Base-by-base conservation (phyloP, 805 yeast genomes). In the Candida berthetii region DNA sequence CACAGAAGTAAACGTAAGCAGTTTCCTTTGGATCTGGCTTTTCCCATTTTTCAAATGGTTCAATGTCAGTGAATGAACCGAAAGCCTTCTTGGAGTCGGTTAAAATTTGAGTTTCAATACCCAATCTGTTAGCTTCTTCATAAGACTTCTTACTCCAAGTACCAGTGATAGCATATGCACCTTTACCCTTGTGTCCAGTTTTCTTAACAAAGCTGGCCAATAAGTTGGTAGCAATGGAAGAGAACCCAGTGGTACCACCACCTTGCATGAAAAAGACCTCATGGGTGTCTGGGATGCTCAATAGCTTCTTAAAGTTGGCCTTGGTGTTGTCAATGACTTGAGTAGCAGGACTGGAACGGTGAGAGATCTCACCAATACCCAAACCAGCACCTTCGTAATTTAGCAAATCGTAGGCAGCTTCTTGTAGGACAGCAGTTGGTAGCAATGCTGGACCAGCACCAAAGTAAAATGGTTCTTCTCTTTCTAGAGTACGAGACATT, bases 381-480 rank as follows among this genome's bases (percentile, higher is more conserved):
- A 93, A 71, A 22, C 90, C 95, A 28, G 71, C 66, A 34, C 68
- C 71, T 41, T 84, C 68, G 64, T 77, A 93, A 55, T 80, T 77
- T 46, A 93, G 60, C 48, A 93, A 69, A 60, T 93, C 98, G 27
- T 62, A 59, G 2, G 97, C 95, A 5, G 97, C 96, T 65, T 86
- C 82, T 64, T 87, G 82, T 41, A 93, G 73, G 2, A 91, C 98
- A 4, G 64, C 57, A 3, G 91, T 80, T 28, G 98, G 97, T 35
- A 93, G 71, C 40, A 82, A 74, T 1, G 99, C 99, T 38, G 99
- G 99, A 13, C 99, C 99, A n/a, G 99, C 98, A 43, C 98, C 99
- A 56, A 88, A 93, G 61, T 93, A 86, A 56, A 77, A 69, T 42
- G 89, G 88, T 55, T 80, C 81, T 60, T 72, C 80, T 68, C 91